Evolutionary conservation across 1,139 yeast genomes (phyloP), one percentile per base, ranked within the genome.

Genomic region (Groenewaldozyma auringiensis): DNA sequence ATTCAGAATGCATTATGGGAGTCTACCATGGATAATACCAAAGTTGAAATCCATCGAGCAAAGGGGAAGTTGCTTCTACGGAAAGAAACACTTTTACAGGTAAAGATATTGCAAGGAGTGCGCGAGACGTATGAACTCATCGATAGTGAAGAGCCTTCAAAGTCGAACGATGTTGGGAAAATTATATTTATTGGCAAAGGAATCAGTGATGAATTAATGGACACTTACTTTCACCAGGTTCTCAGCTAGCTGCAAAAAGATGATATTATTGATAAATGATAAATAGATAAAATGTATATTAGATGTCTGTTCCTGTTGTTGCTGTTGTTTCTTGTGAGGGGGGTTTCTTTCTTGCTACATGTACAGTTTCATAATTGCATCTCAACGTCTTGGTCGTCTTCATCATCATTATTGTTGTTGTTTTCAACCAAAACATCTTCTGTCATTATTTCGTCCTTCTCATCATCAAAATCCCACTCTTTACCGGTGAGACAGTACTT

Each of bases 401-500:
- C 41, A 31, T 42, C 52, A 35, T 43, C 44, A 37, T 46, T 48
- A 16, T 33, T 35, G 14, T 32, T 33, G 14, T 46, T 41, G 11
- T 6, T 25, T 25, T 25, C 29, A 25, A 11, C 29, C 6, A 25
- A 8, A 41, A 54, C 33, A 47, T 58, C 42, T 34, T 54, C 58
- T 4, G 50, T 46, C 44, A 54, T 34, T 9, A 52, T 42, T 39
- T 67, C 65, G 43, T 71, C 75, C 27, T 59, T 62, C 46, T 71
- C 74, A 35, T 74, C 79, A 32, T 72, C 73, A 40, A 73, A 56
- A 34, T 78, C 81, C 81, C 88, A 82, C 55, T 85, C 92, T 53
- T 76, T 75, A 2, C 87, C 88, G 0, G 96, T 88, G 47, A 92
- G 68, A 65, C 97, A 92, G 68, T 88, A 89, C 75, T 89, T 92